Percentiles rank a stretch among this genome's conserved stretches.
Evolutionary conservation across 805 yeast species (phyloP).

Genomic region (Sugiyamaella marilandica): DNA sequence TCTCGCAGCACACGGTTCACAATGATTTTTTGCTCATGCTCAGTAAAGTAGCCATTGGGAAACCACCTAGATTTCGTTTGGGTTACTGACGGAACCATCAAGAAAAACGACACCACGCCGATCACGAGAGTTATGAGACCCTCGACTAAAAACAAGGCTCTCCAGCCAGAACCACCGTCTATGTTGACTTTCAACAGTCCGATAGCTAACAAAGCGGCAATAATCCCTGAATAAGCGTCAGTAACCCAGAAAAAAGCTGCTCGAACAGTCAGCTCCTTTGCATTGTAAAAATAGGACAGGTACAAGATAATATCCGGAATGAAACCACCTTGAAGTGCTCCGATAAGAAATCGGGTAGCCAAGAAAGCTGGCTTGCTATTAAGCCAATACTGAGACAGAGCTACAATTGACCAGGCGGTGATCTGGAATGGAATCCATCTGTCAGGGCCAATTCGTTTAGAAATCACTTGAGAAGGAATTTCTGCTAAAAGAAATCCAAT

Average conservation of each 20-base stretch:
- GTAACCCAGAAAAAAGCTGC: conserved; percentile 54
- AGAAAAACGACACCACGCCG: conserved; percentile 43
- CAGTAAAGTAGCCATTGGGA: conserved; percentile 51
- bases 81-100: conserved; percentile 55
- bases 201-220: conserved; percentile 43
- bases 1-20: conserved; percentile 57
- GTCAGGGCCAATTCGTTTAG: conserved; percentile 61
- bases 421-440: conserved; percentile 60
- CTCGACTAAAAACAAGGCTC: conserved; percentile 60
- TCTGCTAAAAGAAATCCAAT: conserved; percentile 57
- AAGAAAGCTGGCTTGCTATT: conserved; percentile 40
- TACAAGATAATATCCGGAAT: conserved; percentile 56
- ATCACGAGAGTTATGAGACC: conserved; percentile 52
- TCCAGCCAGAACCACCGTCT: conserved; percentile 44
- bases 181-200: conserved; percentile 42
- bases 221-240: conserved; percentile 41
- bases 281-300: conserved; percentile 58
- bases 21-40: conserved; percentile 53
- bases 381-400: conserved; percentile 48
- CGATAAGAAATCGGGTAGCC: conserved; percentile 43
- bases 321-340: conserved; percentile 62
- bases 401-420: conserved; percentile 54
- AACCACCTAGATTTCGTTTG: conserved; percentile 44
- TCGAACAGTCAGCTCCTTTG: conserved; percentile 50
- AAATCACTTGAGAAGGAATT: conserved; percentile 61